Evolutionary conservation across 1,284 basidiomycete species (phyloP).

Genomic region (Fomitopsis schrenkii): DNA sequence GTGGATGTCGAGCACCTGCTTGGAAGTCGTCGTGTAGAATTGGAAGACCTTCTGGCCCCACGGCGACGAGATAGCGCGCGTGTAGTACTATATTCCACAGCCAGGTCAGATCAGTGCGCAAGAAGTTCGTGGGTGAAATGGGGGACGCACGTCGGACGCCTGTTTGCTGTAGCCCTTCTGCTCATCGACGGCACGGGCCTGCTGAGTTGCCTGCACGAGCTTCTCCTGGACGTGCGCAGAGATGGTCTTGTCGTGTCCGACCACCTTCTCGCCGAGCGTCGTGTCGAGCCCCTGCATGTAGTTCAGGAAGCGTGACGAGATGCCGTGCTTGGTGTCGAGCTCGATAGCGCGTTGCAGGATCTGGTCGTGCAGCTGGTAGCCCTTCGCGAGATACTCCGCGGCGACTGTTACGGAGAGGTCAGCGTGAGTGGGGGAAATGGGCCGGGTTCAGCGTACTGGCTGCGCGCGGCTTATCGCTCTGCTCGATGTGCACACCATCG

Average conservation of each 20-base stretch:
- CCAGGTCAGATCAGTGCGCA: background rate
- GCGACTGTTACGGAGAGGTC: constrained; percentile 45
- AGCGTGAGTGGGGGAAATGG: background rate
- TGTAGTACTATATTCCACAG: constrained; percentile 60
- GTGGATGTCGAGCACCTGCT: constrained; percentile 82
- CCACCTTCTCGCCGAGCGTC: constrained; percentile 52
- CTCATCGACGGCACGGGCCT: constrained; percentile 76
- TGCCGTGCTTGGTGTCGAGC: constrained; percentile 82
- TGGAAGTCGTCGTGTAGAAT: constrained; percentile 80
- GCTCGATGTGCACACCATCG: constrained; percentile 46
- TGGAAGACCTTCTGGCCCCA: constrained; percentile 70
- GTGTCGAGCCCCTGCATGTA: constrained; percentile 75
- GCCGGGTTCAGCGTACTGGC: constrained; percentile 46
- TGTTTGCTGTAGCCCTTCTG: constrained; percentile 72
- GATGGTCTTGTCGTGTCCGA: constrained; percentile 73
- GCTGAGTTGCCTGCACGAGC: constrained; percentile 53
- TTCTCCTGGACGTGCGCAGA: constrained; percentile 68
- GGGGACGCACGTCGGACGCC: constrained; percentile 56
- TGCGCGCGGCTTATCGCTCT: constrained; percentile 79
- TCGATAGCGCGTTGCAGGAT: constrained; percentile 86
- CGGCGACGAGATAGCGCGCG: constrained; percentile 68
- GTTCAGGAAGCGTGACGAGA: constrained; percentile 77
- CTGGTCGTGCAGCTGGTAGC: constrained; percentile 78
- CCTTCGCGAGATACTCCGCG: constrained; percentile 87
- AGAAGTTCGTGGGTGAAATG: background rate